Evolutionary conservation across 768 basidiomycete genomes (phyloP), one percentile per base, ranked within the genome.

Genomic region (Mycena maculata): DNA sequence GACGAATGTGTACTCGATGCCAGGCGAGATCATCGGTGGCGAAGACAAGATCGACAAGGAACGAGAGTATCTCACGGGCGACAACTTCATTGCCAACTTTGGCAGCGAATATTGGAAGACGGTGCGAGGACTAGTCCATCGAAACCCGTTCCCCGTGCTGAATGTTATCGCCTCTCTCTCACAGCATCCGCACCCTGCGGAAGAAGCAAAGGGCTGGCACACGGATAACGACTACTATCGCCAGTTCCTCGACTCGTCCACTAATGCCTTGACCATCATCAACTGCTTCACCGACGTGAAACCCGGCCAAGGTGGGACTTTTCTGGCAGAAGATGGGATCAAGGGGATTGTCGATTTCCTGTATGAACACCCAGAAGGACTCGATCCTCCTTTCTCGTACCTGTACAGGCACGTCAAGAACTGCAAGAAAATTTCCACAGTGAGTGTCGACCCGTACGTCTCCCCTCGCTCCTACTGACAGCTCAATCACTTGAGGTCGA

Each of bases 11-110:
- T 39, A 54, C 60, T 62, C 33, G 52, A 63, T 45, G 52, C 52
- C 42, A 63, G 61, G 61, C 42, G 61, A 65, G 56, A 65, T 65
- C 49, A 56, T 65, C 31, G 56, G 63, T 58, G 63, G 63, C 28
- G 63, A 65, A 65, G 63, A 65, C 39, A 65, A 58, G 48, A 65
- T 65, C 56, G 63, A 65, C 63, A 65, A 65, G 48, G 63, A 65
- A 42, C 63, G 56, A 52, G 63, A 65, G 56, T 65, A 57, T 58
- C 56, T 65, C 48, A 65, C 63, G 39, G 63, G 63, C 30, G 63
- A 65, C 56, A 65, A 65, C 63, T 65, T 65, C 56, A 65, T 65
- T 58, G 15, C 63, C 55, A 65, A 65, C 56, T 65, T 65, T 65
- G 63, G 63, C 31, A 65, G 55, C 33, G 49, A 65, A 58, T 65